These are phyloP conservation scores for Thermothelomyces thermophilus DNA, from an alignment of 2,329 filamentous ascomycete species.

Conservation along the genomic window DNA sequence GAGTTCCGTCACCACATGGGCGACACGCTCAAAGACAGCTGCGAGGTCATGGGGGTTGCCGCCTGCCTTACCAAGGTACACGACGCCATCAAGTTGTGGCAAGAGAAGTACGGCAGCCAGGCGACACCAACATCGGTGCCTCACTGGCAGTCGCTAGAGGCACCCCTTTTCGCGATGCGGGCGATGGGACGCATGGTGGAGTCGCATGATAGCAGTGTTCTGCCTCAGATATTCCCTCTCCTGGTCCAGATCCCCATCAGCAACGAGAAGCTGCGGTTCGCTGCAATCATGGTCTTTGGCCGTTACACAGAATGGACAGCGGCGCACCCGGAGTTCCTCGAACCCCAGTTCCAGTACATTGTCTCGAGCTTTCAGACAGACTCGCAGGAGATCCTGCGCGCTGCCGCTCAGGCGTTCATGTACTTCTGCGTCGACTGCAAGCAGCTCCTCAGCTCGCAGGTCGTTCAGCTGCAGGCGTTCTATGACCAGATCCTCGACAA, in stretches of 20 bases:
- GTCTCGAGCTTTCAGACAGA: constrained; percentile 84
- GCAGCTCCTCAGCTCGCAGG: constrained; percentile 74
- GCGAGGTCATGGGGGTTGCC: constrained; percentile 88
- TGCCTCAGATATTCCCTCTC: constrained; percentile 87
- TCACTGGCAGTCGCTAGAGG: constrained; percentile 94
- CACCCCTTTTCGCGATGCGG: constrained; percentile 88
- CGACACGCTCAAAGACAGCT: constrained; percentile 93
- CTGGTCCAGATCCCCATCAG: constrained; percentile 92
- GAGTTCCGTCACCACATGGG: constrained; percentile 97
- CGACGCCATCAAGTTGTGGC: constrained; percentile 80
- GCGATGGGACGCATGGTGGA: constrained; percentile 97
- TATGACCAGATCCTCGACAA: constrained; percentile 86
- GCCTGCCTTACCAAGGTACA: constrained; percentile 89
- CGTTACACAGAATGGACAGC: constrained; percentile 98
- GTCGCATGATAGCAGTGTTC: constrained; percentile 75
- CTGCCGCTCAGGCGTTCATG: constrained; percentile 88
- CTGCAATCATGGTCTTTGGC: constrained; percentile 94
- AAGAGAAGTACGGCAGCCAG: constrained; percentile 70
- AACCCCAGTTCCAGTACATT: constrained; percentile 92
- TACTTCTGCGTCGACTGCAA: constrained; percentile 97
- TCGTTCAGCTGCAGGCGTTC: constrained; percentile 81
- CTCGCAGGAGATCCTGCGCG: constrained; percentile 84
- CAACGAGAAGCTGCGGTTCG: constrained; percentile 97
- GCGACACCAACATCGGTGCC: constrained; percentile 70
- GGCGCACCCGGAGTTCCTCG: constrained; percentile 83